A percentile compares a stretch with the other conserved stretches of the same genome.
Evolutionary conservation across 2,329 filamentous ascomycete genomes (phyloP).

Genomic region (Xylariaceae sp.): DNA sequence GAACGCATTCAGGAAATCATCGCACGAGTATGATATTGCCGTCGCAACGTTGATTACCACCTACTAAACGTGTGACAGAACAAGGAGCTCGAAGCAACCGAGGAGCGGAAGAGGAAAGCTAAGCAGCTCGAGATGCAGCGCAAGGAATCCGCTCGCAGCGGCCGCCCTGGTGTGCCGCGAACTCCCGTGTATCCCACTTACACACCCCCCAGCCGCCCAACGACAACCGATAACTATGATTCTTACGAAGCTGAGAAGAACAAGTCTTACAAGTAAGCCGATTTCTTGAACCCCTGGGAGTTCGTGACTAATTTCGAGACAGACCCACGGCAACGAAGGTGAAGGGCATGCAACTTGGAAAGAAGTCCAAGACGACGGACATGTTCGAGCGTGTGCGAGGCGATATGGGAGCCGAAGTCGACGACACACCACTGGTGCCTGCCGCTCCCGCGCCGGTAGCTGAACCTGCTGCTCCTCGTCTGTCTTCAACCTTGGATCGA

Average conservation of each 20-base stretch:
- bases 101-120: constrained; percentile 96
- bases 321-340: constrained; percentile 67
- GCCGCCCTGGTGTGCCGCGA: constrained; percentile 60
- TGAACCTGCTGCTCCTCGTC: constrained; percentile 50
- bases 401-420: constrained; percentile 80
- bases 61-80: constrained; percentile 53
- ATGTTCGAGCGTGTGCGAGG: constrained; percentile 95
- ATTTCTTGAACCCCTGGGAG: background rate
- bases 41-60: background rate
- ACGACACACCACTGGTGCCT: constrained; percentile 66
- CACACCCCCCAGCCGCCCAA: constrained; percentile 69
- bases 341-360: constrained; percentile 98
- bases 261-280: constrained; percentile 70
- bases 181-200: constrained; percentile 85
- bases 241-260: constrained; percentile 97
- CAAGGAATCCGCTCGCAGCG: constrained; percentile 82
- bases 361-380: constrained; percentile 96
- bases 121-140: constrained; percentile 99
- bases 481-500: constrained; percentile 65
- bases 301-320: constrained; percentile 24
- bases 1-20: constrained; percentile 99
- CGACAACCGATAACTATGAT: constrained; percentile 78
- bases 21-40: constrained; percentile 58
- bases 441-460: constrained; percentile 44
- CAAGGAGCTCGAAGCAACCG: constrained; percentile 96